Evolutionary conservation across 306 rosid genomes (phyloP), one percentile per base, ranked within the genome.

Genomic region (Styphnolobium japonicum): DNA sequence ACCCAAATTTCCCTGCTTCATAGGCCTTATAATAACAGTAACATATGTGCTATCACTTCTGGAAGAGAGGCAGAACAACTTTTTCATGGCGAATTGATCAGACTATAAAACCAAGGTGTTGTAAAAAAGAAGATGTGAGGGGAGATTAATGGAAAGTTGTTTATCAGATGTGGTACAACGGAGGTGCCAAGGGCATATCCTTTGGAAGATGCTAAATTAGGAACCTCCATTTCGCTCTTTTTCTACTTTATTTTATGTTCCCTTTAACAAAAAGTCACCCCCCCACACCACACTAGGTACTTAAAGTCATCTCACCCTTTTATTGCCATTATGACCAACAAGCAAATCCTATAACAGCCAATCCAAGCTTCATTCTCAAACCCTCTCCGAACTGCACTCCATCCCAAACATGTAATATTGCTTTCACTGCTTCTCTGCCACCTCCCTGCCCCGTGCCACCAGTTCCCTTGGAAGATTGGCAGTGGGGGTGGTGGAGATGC

Each of bases 161-260:
- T 43, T 77, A 79, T 73, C 85, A 86, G 34, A 82, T 71, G 83
- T 58, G 92, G 86, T 85, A 90, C 81, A 87, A 69, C 19, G 57
- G 19, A 63, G 84, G 83, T 77, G 84, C 80, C 56, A 82, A 77
- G 72, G 85, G 98, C 79, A 93, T 93, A 93, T 93, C 72, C 97
- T 75, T 43, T 74, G 90, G 91, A 93, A 93, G 98, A 93, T 93
- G 81, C 97, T 77, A 40, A 69, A 74, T 39, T 40, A 67, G 81
- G 69, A 79, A 65, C 84, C 88, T 51, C 52, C 71, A 18, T 70
- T 75, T 72, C 84, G 16, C 84, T 42, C 71, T 52, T 63, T 82
- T 70, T 80, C 25, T 61, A 23, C 75, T 86, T 80, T 72, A 48
- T 64, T 76, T 76, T 80, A 61, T 16, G 63, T 58, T 63, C 29